phyloP scores from a whole-genome alignment of 2,329 filamentous ascomycete species.

The Apiospora sp. region DNA sequence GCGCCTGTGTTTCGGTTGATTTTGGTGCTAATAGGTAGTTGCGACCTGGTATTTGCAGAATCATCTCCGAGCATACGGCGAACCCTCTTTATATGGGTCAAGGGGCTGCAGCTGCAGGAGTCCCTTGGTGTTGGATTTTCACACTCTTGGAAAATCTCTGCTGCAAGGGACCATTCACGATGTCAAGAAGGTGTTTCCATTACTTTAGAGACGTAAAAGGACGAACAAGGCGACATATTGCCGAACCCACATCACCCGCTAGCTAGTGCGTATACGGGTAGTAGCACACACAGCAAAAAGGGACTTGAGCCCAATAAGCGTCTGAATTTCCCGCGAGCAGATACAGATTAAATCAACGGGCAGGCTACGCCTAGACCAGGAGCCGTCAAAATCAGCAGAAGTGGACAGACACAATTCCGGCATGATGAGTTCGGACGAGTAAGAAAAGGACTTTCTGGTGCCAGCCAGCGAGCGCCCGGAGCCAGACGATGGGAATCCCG shows the following conservation, averaged over 20 bases:
- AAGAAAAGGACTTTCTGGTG: background rate
- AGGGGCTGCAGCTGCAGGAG: background rate
- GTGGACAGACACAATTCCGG: background rate
- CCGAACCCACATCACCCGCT: conserved; percentile 12
- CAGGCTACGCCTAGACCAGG: conserved; percentile 9
- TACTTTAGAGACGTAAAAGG: background rate
- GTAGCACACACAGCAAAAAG: background rate
- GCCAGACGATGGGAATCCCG: conserved; percentile 30
- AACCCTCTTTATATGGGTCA: conserved; percentile 16
- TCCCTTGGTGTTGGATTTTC: background rate
- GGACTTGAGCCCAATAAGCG: conserved; percentile 12
- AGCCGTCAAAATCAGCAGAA: conserved; percentile 8
- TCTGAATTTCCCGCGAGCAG: background rate
- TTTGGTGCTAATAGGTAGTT: background rate
- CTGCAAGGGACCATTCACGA: conserved; percentile 19
- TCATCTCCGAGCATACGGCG: background rate
- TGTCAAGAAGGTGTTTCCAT: conserved; percentile 18
- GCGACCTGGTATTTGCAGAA: background rate
- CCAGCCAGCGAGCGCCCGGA: background rate
- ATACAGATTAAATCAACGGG: background rate
- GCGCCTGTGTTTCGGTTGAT: conserved; percentile 4
- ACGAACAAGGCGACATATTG: conserved; percentile 9
- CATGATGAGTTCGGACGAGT: background rate
- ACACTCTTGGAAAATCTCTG: conserved; percentile 14
- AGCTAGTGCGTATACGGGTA: conserved; percentile 11